Conservation (phyloP, 768 basidiomycete genomes). For the Boletus subparvulus region DNA sequence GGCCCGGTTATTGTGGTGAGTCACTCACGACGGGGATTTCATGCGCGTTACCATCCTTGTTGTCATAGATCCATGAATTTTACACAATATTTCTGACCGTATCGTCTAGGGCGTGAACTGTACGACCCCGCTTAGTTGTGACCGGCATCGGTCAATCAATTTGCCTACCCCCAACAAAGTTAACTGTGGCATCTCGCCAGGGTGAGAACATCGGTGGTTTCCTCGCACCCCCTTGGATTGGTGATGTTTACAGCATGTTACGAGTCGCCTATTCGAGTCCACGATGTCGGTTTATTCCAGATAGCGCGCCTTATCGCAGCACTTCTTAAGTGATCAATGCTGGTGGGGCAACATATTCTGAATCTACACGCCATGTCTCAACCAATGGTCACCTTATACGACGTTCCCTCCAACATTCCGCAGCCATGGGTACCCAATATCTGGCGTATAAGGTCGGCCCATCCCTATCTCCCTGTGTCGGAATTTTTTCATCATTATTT, state of each 20-base stretch:
- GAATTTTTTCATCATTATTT: not conserved
- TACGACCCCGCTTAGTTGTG: not conserved
- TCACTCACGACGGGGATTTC: constrained; percentile 5
- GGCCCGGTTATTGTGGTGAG: not conserved
- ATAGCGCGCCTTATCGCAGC: not conserved
- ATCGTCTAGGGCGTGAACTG: not conserved
- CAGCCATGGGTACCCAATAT: constrained; percentile 78
- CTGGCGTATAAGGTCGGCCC: constrained; percentile 63
- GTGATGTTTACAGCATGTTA: constrained; percentile 13
- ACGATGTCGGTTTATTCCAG: not conserved
- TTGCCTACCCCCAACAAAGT: not conserved
- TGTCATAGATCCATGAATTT: not conserved
- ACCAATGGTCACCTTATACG: constrained; percentile 64
- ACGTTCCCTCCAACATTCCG: constrained; percentile 56
- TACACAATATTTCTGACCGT: not conserved
- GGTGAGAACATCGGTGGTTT: constrained; percentile 17
- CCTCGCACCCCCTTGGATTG: constrained; percentile 1
- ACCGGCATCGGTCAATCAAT: constrained; percentile 8
- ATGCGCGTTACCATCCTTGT: constrained; percentile 6
- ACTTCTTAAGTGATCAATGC: constrained; percentile 13
- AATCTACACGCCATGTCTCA: constrained; percentile 35
- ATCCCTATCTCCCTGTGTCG: not conserved
- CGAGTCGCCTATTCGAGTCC: not conserved
- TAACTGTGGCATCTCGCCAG: not conserved
- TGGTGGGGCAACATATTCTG: not conserved